Percentiles rank a stretch among this genome's conserved stretches.
These are phyloP conservation scores for Simplicillium aogashimaense DNA, from an alignment of 2,329 filamentous ascomycete species.

Conservation along the genomic window DNA sequence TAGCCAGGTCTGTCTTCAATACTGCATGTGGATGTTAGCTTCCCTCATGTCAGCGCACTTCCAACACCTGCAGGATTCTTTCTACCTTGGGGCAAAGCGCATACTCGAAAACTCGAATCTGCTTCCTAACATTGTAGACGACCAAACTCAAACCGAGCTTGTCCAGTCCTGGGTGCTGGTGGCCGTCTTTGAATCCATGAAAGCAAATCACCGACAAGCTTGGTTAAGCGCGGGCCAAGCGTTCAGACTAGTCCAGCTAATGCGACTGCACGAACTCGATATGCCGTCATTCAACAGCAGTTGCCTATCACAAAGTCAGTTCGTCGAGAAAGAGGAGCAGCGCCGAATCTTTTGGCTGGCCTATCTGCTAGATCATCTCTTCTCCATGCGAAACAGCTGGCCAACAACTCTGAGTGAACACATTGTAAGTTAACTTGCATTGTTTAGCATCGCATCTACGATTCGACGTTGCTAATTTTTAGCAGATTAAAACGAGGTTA, in stretches of 20 bases:
- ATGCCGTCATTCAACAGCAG: conserved; percentile 4
- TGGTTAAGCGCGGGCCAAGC: conserved; percentile 25
- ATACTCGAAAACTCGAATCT: conserved; percentile 4
- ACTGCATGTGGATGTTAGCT: conserved; percentile 25
- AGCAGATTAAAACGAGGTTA: conserved; percentile 22
- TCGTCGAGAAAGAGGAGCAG: conserved; percentile 21
- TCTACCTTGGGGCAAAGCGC: conserved; percentile 7
- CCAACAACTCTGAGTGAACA: conserved; percentile 21
- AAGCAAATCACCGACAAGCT: conserved; percentile 18
- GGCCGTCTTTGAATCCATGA: conserved; percentile 24
- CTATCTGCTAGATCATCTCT: conserved; percentile 23
- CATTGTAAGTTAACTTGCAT: conserved; percentile 1
- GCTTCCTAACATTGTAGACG: conserved; percentile 2
- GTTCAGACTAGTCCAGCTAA: conserved; percentile 24
- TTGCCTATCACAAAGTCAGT: conserved; percentile 5
- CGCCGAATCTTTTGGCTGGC: conserved; percentile 29
- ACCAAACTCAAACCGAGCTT: conserved; percentile 14
- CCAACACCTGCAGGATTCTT: conserved; percentile 6
- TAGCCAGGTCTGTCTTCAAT: conserved; percentile 16
- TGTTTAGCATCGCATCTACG: conserved; percentile 3
- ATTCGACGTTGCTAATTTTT: background rate
- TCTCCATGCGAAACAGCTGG: conserved; percentile 18
- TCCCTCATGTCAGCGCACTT: conserved; percentile 21
- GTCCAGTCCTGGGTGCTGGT: conserved; percentile 26
- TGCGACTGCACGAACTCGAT: conserved; percentile 24